These are phyloP conservation scores for Fusarium humuli DNA, from an alignment of 2,329 filamentous ascomycete species.

Conservation along the genomic window DNA sequence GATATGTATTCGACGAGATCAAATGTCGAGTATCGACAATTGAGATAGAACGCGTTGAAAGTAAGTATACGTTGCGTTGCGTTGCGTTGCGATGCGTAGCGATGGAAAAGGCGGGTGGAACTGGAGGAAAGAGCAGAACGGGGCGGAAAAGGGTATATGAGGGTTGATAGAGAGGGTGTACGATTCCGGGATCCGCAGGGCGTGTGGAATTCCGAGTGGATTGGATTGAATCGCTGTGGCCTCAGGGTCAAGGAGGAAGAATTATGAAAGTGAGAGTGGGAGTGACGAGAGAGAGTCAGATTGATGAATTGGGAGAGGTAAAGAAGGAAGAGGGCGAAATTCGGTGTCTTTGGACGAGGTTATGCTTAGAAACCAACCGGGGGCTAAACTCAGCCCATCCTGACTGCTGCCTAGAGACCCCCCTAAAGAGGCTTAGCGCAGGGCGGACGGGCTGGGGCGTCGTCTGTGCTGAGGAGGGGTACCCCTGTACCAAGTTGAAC, in stretches of 20 bases:
- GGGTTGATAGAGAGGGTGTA: conserved; percentile 30
- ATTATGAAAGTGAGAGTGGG: background rate
- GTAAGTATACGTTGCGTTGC: conserved; percentile 32
- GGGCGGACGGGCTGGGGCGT: conserved; percentile 45
- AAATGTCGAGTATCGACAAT: conserved; percentile 25
- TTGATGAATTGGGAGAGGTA: conserved; percentile 17
- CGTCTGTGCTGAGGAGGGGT: conserved; percentile 43
- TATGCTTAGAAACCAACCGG: conserved; percentile 47
- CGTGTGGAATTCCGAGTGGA: conserved; percentile 13
- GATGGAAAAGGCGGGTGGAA: conserved; percentile 42
- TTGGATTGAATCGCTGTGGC: conserved; percentile 26
- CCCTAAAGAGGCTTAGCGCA: conserved; percentile 37
- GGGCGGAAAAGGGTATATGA: conserved; percentile 47
- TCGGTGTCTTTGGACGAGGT: conserved; percentile 34
- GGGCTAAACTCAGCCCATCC: conserved; percentile 44
- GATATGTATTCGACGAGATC: conserved; percentile 16
- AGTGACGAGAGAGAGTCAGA: conserved; percentile 4
- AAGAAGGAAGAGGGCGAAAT: conserved; percentile 25
- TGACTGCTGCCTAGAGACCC: conserved; percentile 51
- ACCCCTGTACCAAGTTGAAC: conserved; percentile 33
- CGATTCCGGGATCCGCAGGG: conserved; percentile 22
- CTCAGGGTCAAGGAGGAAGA: conserved; percentile 31
- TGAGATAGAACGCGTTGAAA: conserved; percentile 27
- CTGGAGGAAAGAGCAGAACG: conserved; percentile 41
- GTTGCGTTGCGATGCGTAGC: background rate